Percentiles rank a stretch among this genome's conserved stretches.
Evolutionary conservation across 805 yeast species (phyloP).

Genomic region (Metschnikowia matae): DNA sequence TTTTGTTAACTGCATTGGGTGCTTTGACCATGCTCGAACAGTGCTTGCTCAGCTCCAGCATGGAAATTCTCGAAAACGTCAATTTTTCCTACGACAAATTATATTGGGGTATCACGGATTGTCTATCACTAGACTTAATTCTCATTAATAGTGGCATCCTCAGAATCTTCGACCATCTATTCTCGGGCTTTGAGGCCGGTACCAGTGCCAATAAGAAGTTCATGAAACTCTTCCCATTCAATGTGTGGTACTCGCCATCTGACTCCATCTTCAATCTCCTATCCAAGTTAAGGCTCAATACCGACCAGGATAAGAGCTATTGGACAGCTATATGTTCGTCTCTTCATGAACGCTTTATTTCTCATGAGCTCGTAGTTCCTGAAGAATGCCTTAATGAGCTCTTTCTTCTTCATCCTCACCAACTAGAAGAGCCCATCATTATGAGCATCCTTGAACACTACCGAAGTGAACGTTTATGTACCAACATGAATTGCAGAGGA

Average conservation of each 20-base stretch:
- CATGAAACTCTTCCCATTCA: constrained; percentile 32
- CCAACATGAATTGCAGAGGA: constrained; percentile 53
- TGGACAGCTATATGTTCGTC: constrained; percentile 35
- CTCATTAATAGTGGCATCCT: constrained; percentile 39
- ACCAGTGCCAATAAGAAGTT: constrained; percentile 11
- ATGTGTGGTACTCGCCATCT: constrained; percentile 37
- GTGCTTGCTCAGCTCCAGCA: constrained; percentile 11
- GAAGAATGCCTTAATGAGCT: constrained; percentile 39
- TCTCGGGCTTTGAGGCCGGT: constrained; percentile 25
- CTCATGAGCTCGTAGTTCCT: constrained; percentile 39
- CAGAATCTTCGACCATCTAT: constrained; percentile 35
- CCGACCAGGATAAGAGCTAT: constrained; percentile 27
- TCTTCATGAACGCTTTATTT: constrained; percentile 27
- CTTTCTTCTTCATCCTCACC: constrained; percentile 34
- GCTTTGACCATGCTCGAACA: constrained; percentile 35
- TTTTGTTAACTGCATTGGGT: constrained; percentile 25
- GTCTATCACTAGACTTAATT: constrained; percentile 34
- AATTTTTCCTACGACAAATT: constrained; percentile 21
- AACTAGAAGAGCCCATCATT: constrained; percentile 36
- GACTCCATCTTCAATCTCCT: constrained; percentile 40
- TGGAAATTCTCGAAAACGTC: not conserved
- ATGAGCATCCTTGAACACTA: constrained; percentile 46
- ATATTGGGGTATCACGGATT: constrained; percentile 28
- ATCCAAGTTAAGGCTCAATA: constrained; percentile 19
- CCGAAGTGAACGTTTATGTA: constrained; percentile 47